Conservation (phyloP, 169 alveolate species). For the Plasmodium yoelii region DNA sequence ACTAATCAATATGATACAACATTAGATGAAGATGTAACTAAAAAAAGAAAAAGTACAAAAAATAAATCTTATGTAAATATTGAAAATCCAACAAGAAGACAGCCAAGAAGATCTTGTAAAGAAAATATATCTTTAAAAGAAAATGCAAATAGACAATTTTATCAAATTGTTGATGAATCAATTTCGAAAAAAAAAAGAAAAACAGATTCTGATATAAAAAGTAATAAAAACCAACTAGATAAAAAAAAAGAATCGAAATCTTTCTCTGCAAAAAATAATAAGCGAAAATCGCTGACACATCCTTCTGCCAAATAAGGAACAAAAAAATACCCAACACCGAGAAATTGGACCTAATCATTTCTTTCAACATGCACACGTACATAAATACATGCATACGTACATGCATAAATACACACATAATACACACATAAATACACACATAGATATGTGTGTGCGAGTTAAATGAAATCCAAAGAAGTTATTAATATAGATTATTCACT, state of each 20-base stretch:
- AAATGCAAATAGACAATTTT: constrained; percentile 28
- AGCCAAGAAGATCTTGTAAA: constrained; percentile 72
- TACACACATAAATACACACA: too few relatives aligned
- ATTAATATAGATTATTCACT: too few relatives aligned
- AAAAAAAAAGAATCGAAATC: constrained; percentile 27
- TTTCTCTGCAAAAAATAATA: constrained; percentile 24
- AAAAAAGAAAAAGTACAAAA: constrained; percentile 39
- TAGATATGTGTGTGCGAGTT: too few relatives aligned
- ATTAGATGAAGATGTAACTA: constrained; percentile 1
- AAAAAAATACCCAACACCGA: too few relatives aligned
- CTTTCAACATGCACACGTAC: too few relatives aligned
- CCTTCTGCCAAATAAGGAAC: constrained; percentile 1
- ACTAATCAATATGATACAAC: not conserved
- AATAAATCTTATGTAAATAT: constrained; percentile 31
- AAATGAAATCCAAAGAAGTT: too few relatives aligned
- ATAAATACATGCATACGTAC: too few relatives aligned
- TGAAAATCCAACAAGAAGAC: constrained; percentile 70
- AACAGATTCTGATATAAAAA: constrained; percentile 14
- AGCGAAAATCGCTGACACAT: constrained; percentile 24
- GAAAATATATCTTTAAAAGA: constrained; percentile 51
- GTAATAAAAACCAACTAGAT: not conserved
- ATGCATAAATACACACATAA: too few relatives aligned
- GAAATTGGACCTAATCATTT: too few relatives aligned
- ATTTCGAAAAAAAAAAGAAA: constrained; percentile 33
- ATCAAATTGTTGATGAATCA: constrained; percentile 58